A percentile compares a stretch with the other conserved stretches of the same genome.
These are phyloP conservation scores for Penicillium robsamsonii DNA, from an alignment of 495 filamentous ascomycete species.

Conservation along the genomic window DNA sequence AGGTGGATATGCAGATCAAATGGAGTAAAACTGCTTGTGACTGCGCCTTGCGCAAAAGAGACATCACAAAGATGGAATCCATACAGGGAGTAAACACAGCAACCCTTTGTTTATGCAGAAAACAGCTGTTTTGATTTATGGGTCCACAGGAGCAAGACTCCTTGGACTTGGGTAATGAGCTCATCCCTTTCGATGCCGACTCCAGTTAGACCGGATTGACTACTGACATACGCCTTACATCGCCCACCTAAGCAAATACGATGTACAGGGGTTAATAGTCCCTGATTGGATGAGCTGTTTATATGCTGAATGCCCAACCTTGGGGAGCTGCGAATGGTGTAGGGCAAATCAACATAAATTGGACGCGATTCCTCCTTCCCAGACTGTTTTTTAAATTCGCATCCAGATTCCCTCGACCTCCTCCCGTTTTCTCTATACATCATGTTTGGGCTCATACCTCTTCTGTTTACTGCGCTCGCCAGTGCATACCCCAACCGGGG, in stretches of 20 bases:
- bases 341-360: conserved; percentile 26
- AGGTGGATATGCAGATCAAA: conserved; percentile 8
- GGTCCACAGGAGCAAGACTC: conserved; percentile 13
- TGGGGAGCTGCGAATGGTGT: conserved; percentile 3
- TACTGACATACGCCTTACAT: conserved; percentile 36
- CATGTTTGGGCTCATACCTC: conserved; percentile 26
- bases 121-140: conserved; percentile 20
- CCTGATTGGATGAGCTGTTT: conserved; percentile 22
- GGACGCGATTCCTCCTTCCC: conserved; percentile 9
- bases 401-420: background rate
- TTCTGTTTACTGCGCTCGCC: conserved; percentile 27
- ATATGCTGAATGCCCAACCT: conserved; percentile 4
- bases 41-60: conserved; percentile 17
- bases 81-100: background rate
- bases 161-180: conserved; percentile 16
- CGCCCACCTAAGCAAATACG: conserved; percentile 13
- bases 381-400: conserved; percentile 3
- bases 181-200: conserved; percentile 6
- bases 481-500: conserved; percentile 51
- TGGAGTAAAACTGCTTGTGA: conserved; percentile 3
- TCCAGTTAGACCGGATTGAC: conserved; percentile 8
- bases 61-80: conserved; percentile 25
- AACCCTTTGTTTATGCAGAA: conserved; percentile 10
- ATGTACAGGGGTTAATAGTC: conserved; percentile 13
- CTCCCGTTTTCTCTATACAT: conserved; percentile 2